phyloP scores from a whole-genome alignment of 2,329 filamentous ascomycete genomes.

The Trichoderma atrobrunneum region DNA sequence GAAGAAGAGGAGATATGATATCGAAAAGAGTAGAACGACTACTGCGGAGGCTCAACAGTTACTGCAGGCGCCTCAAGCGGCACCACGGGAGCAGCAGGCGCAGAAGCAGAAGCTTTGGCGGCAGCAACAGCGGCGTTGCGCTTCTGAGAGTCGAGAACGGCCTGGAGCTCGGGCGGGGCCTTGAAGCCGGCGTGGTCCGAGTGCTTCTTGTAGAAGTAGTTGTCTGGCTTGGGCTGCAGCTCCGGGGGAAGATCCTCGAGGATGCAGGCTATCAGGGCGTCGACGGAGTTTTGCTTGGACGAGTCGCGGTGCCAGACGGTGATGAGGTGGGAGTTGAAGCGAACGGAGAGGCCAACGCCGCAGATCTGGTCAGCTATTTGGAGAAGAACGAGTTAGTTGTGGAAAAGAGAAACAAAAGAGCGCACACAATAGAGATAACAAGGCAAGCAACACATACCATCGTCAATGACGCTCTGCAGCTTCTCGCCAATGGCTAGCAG shows the following conservation, averaged over 20 bases:
- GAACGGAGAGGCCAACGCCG: slow-evolving; percentile 80
- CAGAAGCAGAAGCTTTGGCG: slow-evolving; percentile 24
- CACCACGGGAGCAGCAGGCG: not conserved
- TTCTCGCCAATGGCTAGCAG: slow-evolving; percentile 80
- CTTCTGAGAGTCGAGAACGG: slow-evolving; percentile 56
- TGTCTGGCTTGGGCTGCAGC: slow-evolving; percentile 66
- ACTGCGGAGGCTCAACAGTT: slow-evolving; percentile 28
- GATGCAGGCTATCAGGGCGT: slow-evolving; percentile 69
- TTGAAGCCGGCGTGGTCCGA: slow-evolving; percentile 82
- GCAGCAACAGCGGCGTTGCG: slow-evolving; percentile 43
- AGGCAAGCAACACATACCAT: slow-evolving; percentile 48
- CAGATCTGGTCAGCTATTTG: slow-evolving; percentile 76
- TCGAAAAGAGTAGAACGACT: not conserved
- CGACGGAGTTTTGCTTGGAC: slow-evolving; percentile 73
- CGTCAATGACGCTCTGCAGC: slow-evolving; percentile 69
- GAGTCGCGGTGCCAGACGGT: slow-evolving; percentile 92
- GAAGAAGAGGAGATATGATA: not conserved
- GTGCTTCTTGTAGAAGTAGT: slow-evolving; percentile 87
- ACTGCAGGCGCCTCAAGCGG: slow-evolving; percentile 20
- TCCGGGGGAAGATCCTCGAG: slow-evolving; percentile 71
- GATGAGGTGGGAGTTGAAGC: slow-evolving; percentile 86
- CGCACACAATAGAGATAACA: not conserved
- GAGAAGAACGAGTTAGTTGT: not conserved
- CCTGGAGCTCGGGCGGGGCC: slow-evolving; percentile 57
- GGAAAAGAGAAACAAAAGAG: not conserved